phyloP scores from a whole-genome alignment of 164 flowering plant species.

The Santalum album region DNA sequence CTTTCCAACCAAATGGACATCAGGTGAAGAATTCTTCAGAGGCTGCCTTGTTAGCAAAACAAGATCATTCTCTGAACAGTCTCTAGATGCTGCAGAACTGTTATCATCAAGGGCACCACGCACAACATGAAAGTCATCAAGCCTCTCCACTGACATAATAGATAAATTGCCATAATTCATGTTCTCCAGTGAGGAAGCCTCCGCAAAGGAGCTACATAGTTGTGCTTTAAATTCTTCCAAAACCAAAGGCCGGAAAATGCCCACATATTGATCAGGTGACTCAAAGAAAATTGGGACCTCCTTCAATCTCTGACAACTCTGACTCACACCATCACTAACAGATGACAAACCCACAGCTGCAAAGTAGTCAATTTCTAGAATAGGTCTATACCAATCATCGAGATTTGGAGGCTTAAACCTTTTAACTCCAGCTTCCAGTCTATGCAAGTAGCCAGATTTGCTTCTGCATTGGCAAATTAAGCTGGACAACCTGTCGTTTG shows the following conservation, averaged over 20 bases:
- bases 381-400: constrained; percentile 83
- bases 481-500: constrained; percentile 79
- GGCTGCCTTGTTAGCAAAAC: constrained; percentile 76
- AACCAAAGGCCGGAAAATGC: constrained; percentile 75
- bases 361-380: constrained; percentile 76
- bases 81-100: constrained; percentile 34
- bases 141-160: constrained; percentile 75
- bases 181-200: constrained; percentile 64
- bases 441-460: constrained; percentile 32
- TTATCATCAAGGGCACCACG: constrained; percentile 62
- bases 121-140: constrained; percentile 89
- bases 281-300: constrained; percentile 68
- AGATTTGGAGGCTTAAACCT: constrained; percentile 75
- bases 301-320: constrained; percentile 28
- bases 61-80: constrained; percentile 76
- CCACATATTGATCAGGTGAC: constrained; percentile 71
- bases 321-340: constrained; percentile 31
- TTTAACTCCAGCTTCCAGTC: constrained; percentile 35
- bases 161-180: constrained; percentile 63
- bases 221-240: constrained; percentile 96
- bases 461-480: constrained; percentile 39
- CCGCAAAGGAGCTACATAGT: constrained; percentile 56
- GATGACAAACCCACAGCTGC: constrained; percentile 59
- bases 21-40: constrained; percentile 29
- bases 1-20: constrained; percentile 85